Evolutionary conservation across 768 basidiomycete genomes (phyloP).

Genomic region (Collybia sp.): DNA sequence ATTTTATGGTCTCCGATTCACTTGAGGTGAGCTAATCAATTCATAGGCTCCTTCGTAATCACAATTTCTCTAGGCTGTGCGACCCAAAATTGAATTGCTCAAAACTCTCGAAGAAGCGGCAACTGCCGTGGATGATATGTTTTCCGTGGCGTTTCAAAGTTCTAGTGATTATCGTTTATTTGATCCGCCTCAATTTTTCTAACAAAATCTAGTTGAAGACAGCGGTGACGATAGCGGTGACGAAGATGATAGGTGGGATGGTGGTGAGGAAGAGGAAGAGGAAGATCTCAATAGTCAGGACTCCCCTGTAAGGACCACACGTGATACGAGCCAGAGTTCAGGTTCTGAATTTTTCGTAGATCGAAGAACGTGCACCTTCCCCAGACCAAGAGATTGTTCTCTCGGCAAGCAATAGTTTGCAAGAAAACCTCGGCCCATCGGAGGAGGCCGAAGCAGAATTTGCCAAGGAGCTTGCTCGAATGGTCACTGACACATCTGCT

Average conservation of each 20-base stretch:
- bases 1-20: slow-evolving; percentile 95
- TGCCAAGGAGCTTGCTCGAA: slow-evolving; percentile 91
- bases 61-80: slow-evolving; percentile 54
- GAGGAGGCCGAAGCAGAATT: slow-evolving; percentile 93
- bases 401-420: slow-evolving; percentile 44
- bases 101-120: slow-evolving; percentile 87
- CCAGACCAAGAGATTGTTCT: slow-evolving; percentile 79
- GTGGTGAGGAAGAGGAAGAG: slow-evolving; percentile 58
- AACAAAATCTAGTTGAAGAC: slow-evolving; percentile 35
- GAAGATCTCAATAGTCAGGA: slow-evolving; percentile 52
- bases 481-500: slow-evolving; percentile 82
- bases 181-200: not conserved
- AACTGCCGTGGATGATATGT: slow-evolving; percentile 84
- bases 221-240: slow-evolving; percentile 67
- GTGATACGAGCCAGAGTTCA: not conserved
- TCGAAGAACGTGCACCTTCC: slow-evolving; percentile 69
- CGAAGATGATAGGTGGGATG: slow-evolving; percentile 48
- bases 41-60: not conserved
- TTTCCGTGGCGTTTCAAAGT: slow-evolving; percentile 61
- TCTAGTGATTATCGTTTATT: slow-evolving; percentile 32
- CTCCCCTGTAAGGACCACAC: slow-evolving; percentile 40
- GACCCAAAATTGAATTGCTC: slow-evolving; percentile 68
- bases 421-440: slow-evolving; percentile 76
- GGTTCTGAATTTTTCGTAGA: slow-evolving; percentile 24
- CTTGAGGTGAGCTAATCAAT: slow-evolving; percentile 56